Evolutionary conservation across 179 eudicot species (phyloP).

Genomic region (Camellia oleifera): DNA sequence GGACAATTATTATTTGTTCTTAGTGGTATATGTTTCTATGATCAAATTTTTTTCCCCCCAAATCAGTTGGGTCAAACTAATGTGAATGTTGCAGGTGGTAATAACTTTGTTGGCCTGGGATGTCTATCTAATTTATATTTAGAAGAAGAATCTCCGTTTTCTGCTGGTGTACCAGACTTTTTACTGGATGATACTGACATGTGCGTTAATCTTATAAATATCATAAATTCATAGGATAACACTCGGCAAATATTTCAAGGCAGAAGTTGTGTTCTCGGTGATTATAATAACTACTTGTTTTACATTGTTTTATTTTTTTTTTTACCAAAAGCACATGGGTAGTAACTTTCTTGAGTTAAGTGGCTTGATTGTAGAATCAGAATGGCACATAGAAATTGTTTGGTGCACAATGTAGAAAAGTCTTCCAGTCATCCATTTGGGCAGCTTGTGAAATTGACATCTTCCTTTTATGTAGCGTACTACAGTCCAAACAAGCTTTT

Average conservation of each 20-base stretch:
- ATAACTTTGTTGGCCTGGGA: neutral
- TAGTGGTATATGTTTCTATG: neutral
- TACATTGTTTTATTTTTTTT: neutral
- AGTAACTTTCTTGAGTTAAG: neutral
- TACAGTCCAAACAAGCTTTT: too few relatives aligned
- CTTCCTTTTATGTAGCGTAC: too few relatives aligned
- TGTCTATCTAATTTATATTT: neutral
- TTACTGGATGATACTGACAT: neutral
- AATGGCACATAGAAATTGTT: neutral
- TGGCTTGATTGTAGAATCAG: neutral
- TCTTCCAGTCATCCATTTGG: neutral
- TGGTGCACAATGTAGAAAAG: neutral
- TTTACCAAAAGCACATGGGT: neutral
- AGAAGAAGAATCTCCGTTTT: neutral
- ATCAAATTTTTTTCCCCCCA: neutral
- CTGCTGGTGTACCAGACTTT: neutral
- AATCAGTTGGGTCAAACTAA: neutral
- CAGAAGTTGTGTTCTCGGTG: neutral
- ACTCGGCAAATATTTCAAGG: neutral
- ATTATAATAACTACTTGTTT: neutral
- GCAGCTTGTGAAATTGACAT: neutral
- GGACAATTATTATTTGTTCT: neutral
- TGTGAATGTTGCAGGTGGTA: neutral
- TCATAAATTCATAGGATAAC: neutral
- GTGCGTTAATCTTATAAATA: neutral